Evolutionary conservation across 108 stramenopile species (phyloP), one percentile per base, ranked within the genome.

Genomic region (Fistulifera pelliculosa): DNA sequence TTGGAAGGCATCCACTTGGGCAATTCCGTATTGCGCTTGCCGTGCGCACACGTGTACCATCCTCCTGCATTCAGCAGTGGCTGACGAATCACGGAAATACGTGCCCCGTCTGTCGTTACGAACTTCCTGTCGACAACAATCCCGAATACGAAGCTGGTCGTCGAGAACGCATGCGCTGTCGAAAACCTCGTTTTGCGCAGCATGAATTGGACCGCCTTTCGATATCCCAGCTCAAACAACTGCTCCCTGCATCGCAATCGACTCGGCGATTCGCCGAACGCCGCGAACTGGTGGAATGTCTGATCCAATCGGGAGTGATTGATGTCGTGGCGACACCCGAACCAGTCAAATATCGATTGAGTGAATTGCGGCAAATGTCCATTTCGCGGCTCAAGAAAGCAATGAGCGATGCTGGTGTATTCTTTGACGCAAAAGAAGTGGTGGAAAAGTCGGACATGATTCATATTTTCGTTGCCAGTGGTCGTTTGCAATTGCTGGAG

Each of bases 21-120:
- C 47, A 72, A 61, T n/a, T 61, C 47, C 18, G 74, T 71, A 0
- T 47, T 53, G 19, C 69, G 81, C 38, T 56, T 88, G 8, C 86
- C 86, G 12, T 88, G 86, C 55, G 82, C 77, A 27, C 86, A 88
- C 49, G 65, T 84, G 18, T 88, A 77, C 41, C 75, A 80, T 56
- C n/a, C 41, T 8, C 38, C 48, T 77, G 80, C 47, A 65, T 75
- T 23, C 14, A 41, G 19, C 61, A 72, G 23, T 93, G 91, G 91
- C 60, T 81, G 41, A n/a, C 28, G 16, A 47, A 58, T 42, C 85
- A 81, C 57, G 31, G 31, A 35, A 87, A 86, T 62, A 84, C 87
- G 8, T 92, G 90, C 49, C 90, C 90, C 27, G 69, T 68, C 14
- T 84, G 83, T 61, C 73, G 83, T 12, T 65, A 68, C 60, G 91